Percentiles rank a stretch among this genome's conserved stretches.
These are phyloP conservation scores for Lunularia cruciata DNA, from an alignment of 225 moss, liverwort and hornwort species.

Conservation along the genomic window DNA sequence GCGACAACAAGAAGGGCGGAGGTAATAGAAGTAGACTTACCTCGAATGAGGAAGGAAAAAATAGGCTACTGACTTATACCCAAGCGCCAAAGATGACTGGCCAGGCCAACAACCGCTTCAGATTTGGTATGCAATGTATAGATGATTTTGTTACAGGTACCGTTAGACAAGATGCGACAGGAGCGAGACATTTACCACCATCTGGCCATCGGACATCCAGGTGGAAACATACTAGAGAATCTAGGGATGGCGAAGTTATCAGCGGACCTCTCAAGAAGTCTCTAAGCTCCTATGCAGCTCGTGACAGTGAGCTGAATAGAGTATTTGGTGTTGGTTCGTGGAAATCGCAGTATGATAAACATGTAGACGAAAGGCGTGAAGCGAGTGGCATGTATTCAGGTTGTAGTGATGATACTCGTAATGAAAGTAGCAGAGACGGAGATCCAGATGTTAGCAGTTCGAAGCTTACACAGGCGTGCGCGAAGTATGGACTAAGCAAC, in stretches of 20 bases:
- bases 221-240: constrained; percentile 5
- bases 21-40: constrained; percentile 29
- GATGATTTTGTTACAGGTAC: background rate
- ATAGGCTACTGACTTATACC: constrained; percentile 3
- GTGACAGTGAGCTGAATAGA: constrained; percentile 21
- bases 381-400: constrained; percentile 15
- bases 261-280: constrained; percentile 10
- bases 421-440: background rate
- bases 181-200: background rate
- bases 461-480: constrained; percentile 9
- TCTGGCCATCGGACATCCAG: background rate
- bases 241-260: constrained; percentile 26
- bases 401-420: constrained; percentile 7
- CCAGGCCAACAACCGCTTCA: background rate
- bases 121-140: background rate
- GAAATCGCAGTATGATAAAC: background rate
- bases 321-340: constrained; percentile 13
- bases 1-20: constrained; percentile 19
- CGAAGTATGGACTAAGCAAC: background rate
- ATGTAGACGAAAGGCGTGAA: constrained; percentile 7
- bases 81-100: constrained; percentile 7
- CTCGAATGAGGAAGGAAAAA: constrained; percentile 17
- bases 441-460: background rate
- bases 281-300: background rate
- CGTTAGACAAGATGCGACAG: background rate